phyloP scores from a whole-genome alignment of 139 green algal species.

The Chlorella sp. region DNA sequence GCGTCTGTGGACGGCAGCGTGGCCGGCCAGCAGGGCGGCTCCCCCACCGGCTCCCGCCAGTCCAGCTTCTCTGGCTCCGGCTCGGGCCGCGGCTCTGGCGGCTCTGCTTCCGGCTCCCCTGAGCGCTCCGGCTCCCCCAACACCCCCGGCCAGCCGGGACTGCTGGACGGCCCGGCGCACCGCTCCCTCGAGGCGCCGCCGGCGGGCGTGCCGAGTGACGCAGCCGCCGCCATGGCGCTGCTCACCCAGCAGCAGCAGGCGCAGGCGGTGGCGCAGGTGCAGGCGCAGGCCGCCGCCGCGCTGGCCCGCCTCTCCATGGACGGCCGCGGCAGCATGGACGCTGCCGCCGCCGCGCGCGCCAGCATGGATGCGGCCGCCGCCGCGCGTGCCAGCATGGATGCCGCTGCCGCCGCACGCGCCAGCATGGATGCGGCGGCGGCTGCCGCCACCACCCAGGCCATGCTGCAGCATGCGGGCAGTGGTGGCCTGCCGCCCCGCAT shows the following conservation, averaged over 20 bases:
- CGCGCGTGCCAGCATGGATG: no score
- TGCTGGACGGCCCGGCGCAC: background rate
- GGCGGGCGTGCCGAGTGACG: background rate
- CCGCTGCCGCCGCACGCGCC: no score
- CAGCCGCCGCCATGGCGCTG: conserved; percentile 20
- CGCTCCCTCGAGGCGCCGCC: background rate
- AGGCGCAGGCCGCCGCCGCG: conserved; percentile 17
- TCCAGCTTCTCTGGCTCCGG: background rate
- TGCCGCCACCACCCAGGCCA: no score
- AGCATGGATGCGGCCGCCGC: no score
- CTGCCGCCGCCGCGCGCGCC: no score
- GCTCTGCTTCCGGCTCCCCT: background rate
- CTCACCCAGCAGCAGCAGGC: conserved; percentile 30
- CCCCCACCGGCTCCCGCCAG: background rate
- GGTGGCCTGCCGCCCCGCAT: no score
- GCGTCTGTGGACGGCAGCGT: background rate
- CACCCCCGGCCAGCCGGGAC: background rate
- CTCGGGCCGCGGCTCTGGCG: background rate
- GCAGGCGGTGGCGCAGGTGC: background rate
- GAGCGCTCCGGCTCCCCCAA: conserved; percentile 24
- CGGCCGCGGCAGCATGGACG: no score
- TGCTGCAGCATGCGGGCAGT: no score
- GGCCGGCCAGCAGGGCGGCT: background rate
- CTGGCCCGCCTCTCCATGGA: conserved; percentile 25
- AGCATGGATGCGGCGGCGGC: no score